phyloP scores from a whole-genome alignment of 768 basidiomycete species.

The Inosperma sp. region DNA sequence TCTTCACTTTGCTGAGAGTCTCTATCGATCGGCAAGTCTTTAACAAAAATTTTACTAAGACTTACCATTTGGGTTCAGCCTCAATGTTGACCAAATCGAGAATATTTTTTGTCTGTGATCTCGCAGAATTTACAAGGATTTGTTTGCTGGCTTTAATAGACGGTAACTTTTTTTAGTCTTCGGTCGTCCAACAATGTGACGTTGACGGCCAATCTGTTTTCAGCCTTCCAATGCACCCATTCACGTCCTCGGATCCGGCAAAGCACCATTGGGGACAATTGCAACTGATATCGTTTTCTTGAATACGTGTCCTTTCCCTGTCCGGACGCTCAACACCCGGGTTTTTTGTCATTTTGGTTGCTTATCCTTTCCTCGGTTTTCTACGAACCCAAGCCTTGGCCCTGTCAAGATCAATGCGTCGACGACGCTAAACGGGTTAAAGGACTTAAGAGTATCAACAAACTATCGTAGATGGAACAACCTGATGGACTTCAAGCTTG shows the following conservation, averaged over 20 bases:
- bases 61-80: conserved; percentile 66
- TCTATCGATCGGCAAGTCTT: conserved; percentile 47
- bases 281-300: conserved; percentile 59
- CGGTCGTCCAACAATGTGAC: not conserved
- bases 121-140: conserved; percentile 47
- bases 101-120: conserved; percentile 66
- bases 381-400: conserved; percentile 50
- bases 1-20: conserved; percentile 55
- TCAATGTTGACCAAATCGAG: conserved; percentile 55
- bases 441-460: conserved; percentile 55
- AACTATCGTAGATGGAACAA: conserved; percentile 53
- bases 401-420: conserved; percentile 70
- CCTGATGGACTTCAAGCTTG: conserved; percentile 52
- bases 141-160: conserved; percentile 57
- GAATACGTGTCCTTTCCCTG: conserved; percentile 48
- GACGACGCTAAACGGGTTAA: conserved; percentile 53
- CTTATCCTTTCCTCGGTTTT: conserved; percentile 18
- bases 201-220: not conserved
- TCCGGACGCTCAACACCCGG: conserved; percentile 43
- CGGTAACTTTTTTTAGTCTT: conserved; percentile 35
- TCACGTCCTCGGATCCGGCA: conserved; percentile 43
- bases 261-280: conserved; percentile 58
- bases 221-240: conserved; percentile 64
- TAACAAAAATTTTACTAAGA: conserved; percentile 30
- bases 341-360: conserved; percentile 59